Evolutionary conservation across 2,329 filamentous ascomycete genomes (phyloP).

Genomic region (Xenoacremonium recifei): DNA sequence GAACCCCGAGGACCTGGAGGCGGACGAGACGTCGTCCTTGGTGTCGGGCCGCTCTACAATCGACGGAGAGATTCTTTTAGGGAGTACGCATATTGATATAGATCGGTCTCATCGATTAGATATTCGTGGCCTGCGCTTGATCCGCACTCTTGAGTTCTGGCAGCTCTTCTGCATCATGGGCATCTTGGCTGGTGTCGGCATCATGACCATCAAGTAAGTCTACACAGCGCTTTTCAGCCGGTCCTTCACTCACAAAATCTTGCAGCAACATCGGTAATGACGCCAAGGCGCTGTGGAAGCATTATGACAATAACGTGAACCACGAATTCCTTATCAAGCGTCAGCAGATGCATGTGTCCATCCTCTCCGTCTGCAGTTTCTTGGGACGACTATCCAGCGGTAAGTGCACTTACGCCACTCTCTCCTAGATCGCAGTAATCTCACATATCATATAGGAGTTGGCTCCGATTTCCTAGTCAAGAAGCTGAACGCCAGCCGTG

Average conservation of each 20-base stretch:
- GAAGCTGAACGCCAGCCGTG: conserved; percentile 72
- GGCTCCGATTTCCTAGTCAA: conserved; percentile 91
- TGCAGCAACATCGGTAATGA: conserved; percentile 90
- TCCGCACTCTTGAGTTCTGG: conserved; percentile 80
- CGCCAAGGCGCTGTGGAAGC: conserved; percentile 82
- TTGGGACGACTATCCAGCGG: conserved; percentile 75
- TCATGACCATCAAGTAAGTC: conserved; percentile 98
- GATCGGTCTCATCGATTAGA: conserved; percentile 80
- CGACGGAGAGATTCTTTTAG: conserved; percentile 49
- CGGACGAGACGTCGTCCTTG: conserved; percentile 78
- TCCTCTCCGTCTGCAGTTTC: conserved; percentile 88
- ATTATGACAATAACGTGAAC: conserved; percentile 72
- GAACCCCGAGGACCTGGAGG: conserved; percentile 37
- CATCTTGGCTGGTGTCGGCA: conserved; percentile 84
- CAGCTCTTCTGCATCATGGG: conserved; percentile 85
- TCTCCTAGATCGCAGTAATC: no score
- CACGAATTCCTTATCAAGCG: conserved; percentile 74
- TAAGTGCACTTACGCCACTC: no score
- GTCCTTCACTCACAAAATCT: background rate
- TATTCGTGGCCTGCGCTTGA: conserved; percentile 78
- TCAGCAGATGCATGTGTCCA: conserved; percentile 90
- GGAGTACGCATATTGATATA: conserved; percentile 66
- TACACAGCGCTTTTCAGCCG: background rate
- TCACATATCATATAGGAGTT: conserved; percentile 56
- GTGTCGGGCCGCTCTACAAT: conserved; percentile 62